These are phyloP conservation scores for Stromatinia cepivora DNA, from an alignment of 2,329 filamentous ascomycete species.

Conservation along the genomic window DNA sequence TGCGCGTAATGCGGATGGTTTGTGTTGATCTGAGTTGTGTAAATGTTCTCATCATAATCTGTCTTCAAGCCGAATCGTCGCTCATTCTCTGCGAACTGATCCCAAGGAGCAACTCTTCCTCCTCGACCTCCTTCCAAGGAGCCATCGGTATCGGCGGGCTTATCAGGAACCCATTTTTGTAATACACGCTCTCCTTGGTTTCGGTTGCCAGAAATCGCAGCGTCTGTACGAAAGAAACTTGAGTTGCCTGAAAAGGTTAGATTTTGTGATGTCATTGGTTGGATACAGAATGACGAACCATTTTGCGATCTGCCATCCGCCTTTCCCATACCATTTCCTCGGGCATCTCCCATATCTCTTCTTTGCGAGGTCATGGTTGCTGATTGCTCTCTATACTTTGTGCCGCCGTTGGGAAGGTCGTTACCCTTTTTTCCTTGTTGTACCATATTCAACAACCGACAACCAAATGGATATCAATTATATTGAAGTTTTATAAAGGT, in stretches of 20 bases:
- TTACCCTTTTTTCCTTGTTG: slow-evolving; percentile 47
- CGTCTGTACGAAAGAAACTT: slow-evolving; percentile 78
- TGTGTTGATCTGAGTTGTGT: slow-evolving; percentile 88
- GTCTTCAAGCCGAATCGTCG: slow-evolving; percentile 82
- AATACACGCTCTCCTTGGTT: slow-evolving; percentile 70
- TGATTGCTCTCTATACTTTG: slow-evolving; percentile 50
- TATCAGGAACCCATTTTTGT: slow-evolving; percentile 77
- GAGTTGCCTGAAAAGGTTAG: slow-evolving; percentile 56
- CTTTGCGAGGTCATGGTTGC: slow-evolving; percentile 59
- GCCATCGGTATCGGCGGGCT: slow-evolving; percentile 62
- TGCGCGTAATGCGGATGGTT: slow-evolving; percentile 79
- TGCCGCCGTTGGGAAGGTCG: slow-evolving; percentile 47
- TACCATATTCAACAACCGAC: slow-evolving; percentile 56
- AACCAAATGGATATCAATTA: slow-evolving; percentile 10
- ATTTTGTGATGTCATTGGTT: background rate
- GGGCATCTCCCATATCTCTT: slow-evolving; percentile 59
- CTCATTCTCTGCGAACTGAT: slow-evolving; percentile 92
- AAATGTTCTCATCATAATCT: slow-evolving; percentile 91
- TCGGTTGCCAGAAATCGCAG: slow-evolving; percentile 78
- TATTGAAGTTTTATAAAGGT: background rate
- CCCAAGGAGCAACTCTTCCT: slow-evolving; percentile 60
- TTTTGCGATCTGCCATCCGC: slow-evolving; percentile 53
- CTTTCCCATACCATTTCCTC: slow-evolving; percentile 49
- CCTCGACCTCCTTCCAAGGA: slow-evolving; percentile 60
- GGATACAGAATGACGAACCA: slow-evolving; percentile 48